Percentiles rank a stretch among this genome's conserved stretches.
These are phyloP conservation scores for Boletus bicolor DNA, from an alignment of 768 basidiomycete genomes.

Conservation along the genomic window DNA sequence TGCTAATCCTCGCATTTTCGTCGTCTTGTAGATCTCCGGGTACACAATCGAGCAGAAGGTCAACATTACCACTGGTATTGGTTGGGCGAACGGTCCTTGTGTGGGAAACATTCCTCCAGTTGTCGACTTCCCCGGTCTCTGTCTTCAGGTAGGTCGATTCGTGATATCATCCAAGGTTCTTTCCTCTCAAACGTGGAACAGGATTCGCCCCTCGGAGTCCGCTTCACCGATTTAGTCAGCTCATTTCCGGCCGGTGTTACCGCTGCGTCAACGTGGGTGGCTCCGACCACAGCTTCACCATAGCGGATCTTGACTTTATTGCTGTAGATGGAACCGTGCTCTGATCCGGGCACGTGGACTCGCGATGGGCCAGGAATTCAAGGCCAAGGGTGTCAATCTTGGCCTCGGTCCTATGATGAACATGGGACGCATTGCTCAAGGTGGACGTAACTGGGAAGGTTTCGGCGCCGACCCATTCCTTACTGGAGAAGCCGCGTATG, in stretches of 20 bases:
- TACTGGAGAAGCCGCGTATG: constrained; percentile 68
- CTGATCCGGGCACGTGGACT: constrained; percentile 74
- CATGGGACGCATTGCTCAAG: constrained; percentile 71
- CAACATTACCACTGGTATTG: constrained; percentile 59
- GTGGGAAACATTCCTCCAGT: constrained; percentile 66
- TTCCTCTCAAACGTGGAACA: constrained; percentile 20
- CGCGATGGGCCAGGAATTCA: constrained; percentile 80
- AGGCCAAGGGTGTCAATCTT: constrained; percentile 79
- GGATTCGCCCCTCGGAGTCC: constrained; percentile 78
- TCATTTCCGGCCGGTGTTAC: constrained; percentile 86
- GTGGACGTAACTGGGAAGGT: constrained; percentile 94
- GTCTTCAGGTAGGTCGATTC: constrained; percentile 52
- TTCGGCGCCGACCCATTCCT: constrained; percentile 90
- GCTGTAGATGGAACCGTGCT: constrained; percentile 63
- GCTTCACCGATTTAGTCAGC: constrained; percentile 67
- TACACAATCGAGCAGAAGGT: constrained; percentile 65
- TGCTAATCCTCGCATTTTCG: constrained; percentile 1
- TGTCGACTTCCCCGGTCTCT: constrained; percentile 60
- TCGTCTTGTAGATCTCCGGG: constrained; percentile 35
- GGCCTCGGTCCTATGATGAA: constrained; percentile 86
- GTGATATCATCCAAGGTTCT: background rate
- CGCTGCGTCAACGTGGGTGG: constrained; percentile 69
- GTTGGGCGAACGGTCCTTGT: constrained; percentile 52
- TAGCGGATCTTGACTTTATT: background rate
- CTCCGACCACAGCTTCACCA: background rate